These are phyloP conservation scores for Penicillium silybi DNA, from an alignment of 495 filamentous ascomycete species.

Conservation along the genomic window DNA sequence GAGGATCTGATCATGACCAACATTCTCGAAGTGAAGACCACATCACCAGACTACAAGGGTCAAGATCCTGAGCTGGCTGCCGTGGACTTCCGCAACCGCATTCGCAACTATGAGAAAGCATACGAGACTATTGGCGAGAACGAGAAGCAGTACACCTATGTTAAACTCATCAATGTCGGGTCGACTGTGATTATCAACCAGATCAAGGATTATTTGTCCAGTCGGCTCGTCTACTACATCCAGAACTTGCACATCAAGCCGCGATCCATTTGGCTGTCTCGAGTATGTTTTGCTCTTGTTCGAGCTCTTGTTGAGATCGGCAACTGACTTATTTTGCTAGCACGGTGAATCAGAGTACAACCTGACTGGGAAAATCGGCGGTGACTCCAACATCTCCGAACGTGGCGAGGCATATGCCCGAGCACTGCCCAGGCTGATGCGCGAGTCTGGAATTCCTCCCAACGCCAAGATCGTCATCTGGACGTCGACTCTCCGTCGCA, in stretches of 20 bases:
- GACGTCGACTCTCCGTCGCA: conserved; percentile 93
- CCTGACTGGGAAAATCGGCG: conserved; percentile 81
- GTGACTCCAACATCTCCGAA: conserved; percentile 81
- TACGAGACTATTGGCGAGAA: conserved; percentile 88
- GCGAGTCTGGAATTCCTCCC: conserved; percentile 69
- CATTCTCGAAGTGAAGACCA: conserved; percentile 95
- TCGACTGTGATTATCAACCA: conserved; percentile 95
- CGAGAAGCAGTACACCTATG: conserved; percentile 81
- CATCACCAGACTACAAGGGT: conserved; percentile 88
- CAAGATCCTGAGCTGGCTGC: conserved; percentile 91
- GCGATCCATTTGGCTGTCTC: conserved; percentile 94
- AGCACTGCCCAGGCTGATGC: conserved; percentile 75
- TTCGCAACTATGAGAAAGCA: conserved; percentile 92
- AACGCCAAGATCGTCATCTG: conserved; percentile 86
- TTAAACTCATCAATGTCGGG: conserved; percentile 96
- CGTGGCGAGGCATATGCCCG: conserved; percentile 83
- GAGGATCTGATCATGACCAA: conserved; percentile 95
- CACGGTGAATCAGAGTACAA: conserved; percentile 95
- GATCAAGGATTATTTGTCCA: conserved; percentile 94
- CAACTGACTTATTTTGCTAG: conserved; percentile 34
- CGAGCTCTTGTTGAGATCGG: background rate
- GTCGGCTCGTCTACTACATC: conserved; percentile 92
- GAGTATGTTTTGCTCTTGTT: conserved; percentile 53
- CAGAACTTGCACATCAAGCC: conserved; percentile 98
- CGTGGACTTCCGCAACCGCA: conserved; percentile 86